Base-by-base conservation (phyloP, 257 asterid genomes). In the Thymus quinquecostatus region DNA sequence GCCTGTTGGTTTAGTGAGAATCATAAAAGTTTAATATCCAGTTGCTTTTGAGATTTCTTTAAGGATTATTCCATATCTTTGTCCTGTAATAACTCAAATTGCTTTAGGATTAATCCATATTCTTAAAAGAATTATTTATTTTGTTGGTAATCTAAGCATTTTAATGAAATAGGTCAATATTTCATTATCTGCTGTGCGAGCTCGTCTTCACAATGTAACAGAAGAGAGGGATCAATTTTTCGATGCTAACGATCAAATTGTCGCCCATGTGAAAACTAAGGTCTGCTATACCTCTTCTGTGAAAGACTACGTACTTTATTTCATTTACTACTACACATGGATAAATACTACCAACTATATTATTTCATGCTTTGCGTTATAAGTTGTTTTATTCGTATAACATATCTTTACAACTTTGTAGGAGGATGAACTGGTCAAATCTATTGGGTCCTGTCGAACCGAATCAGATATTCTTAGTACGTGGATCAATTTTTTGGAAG, bases 141-240 rank as follows among this genome's bases (percentile, higher is more conserved):
- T 32, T 32, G 41, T 62, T 73, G 56, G 63, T 81, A 60, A 73
- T 64, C 47, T 68, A 55, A 67, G 36, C 71, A 51, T 77, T 72
- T 78, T 69, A 43, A 28, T 75, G 68, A 72, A 68, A 60, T 71
- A 92, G 99, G 97, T 95, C 73, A 92, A 92, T 82, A 85, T 68
- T 81, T 86, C 96, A 66, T 80, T 95, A 87, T 85, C 96, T 84
- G 88, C 96, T 57, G 92, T 85, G 66, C 85, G 83, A 83, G 89
- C 88, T 70, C 97, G 98, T 77, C 93, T 88, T 70, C 98, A 77
- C 78, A 92, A 89, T 70, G 91, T 69, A 75, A 83, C 63, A 66
- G 99, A 95, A 73, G 99, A 95, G 81, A 95, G 95, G 84, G 98
- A 89, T 75, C 98, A 95, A 69, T 95, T 95, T 81, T 95, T 86